Evolutionary conservation across 129 eudicot species (phyloP).

Genomic region (Silybum marianum): DNA sequence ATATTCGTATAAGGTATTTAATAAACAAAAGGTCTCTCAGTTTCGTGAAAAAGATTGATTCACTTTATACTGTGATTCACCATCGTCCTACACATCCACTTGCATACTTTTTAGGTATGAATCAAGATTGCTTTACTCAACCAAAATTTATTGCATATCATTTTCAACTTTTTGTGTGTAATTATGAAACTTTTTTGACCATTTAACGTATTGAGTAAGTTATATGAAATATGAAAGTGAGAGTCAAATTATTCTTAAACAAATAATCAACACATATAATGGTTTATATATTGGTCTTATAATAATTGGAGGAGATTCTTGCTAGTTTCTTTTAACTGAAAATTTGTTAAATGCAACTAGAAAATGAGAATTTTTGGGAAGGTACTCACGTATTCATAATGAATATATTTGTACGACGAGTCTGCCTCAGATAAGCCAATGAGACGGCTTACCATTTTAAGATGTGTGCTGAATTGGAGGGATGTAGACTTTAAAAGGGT

Average conservation of each 20-base stretch:
- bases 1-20: too few species aligned
- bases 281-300: neutral
- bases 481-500: neutral
- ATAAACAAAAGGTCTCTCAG: neutral
- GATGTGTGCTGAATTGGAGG: neutral
- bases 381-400: neutral
- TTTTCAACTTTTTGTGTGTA: constrained; percentile 6
- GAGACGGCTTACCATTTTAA: neutral
- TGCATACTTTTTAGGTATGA: neutral
- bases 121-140: constrained; percentile 1
- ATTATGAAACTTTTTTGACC: neutral
- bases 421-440: neutral
- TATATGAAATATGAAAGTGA: neutral
- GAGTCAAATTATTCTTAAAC: neutral
- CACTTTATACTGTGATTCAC: constrained; percentile 8
- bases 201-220: neutral
- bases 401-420: neutral
- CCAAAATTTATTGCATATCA: constrained; percentile 17
- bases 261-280: too few species aligned
- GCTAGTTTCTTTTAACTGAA: too few species aligned
- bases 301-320: neutral
- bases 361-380: neutral
- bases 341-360: neutral
- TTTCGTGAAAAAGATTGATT: neutral
- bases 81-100: neutral